Evolutionary conservation across 1,139 yeast genomes (phyloP).

Genomic region (Fermentozyma sake): DNA sequence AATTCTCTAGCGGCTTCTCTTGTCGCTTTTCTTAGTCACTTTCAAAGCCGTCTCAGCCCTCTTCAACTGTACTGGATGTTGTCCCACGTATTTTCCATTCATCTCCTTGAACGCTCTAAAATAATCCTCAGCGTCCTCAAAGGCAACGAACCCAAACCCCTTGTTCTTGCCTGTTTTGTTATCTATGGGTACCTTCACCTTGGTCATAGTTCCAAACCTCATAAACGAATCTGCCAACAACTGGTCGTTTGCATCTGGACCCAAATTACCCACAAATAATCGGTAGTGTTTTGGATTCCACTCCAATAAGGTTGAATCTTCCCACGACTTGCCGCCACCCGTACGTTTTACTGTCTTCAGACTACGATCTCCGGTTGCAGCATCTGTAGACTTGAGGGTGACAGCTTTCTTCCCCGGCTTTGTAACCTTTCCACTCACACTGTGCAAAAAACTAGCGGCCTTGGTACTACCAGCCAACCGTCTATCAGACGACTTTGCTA

Average conservation of each 20-base stretch:
- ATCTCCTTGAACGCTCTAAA: conserved; percentile 67
- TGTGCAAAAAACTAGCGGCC: conserved; percentile 40
- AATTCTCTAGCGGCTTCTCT: too few species aligned
- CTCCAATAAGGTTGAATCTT: conserved; percentile 42
- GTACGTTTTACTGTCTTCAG: conserved; percentile 33
- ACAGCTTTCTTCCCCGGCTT: too few species aligned
- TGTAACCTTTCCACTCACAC: too few species aligned
- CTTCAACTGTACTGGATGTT: conserved; percentile 66
- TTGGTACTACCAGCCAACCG: conserved; percentile 45
- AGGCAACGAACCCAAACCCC: conserved; percentile 73
- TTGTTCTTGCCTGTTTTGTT: conserved; percentile 40
- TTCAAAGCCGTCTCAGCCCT: conserved; percentile 55
- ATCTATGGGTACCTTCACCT: conserved; percentile 54
- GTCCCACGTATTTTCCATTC: conserved; percentile 75
- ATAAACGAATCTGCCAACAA: conserved; percentile 48
- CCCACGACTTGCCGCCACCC: conserved; percentile 48
- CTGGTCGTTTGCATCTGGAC: conserved; percentile 62
- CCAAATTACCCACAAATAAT: conserved; percentile 70
- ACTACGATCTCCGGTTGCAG: neutral
- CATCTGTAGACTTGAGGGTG: neutral
- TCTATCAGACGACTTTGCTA: conserved; percentile 46
- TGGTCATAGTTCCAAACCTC: conserved; percentile 46
- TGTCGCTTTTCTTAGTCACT: conserved; percentile 16
- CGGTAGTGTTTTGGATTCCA: conserved; percentile 72
- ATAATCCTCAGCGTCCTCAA: conserved; percentile 58